Percentiles rank a stretch among this genome's conserved stretches.
Evolutionary conservation across 179 eudicot species (phyloP).

Genomic region (Spinacia oleracea): DNA sequence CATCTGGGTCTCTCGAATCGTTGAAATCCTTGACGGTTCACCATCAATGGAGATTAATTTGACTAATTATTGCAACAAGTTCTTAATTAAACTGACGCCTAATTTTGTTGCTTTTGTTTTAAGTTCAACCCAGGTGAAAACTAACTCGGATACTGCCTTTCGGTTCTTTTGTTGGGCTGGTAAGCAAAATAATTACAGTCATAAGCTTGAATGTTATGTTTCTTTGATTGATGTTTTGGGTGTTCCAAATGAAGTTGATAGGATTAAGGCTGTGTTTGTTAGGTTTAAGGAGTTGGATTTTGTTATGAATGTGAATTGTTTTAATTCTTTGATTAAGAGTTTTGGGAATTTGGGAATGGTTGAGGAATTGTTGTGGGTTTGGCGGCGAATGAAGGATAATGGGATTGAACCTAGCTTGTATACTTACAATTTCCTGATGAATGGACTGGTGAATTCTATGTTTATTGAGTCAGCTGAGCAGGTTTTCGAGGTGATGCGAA

Average conservation of each 20-base stretch:
- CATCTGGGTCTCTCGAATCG: slow-evolving; percentile 70
- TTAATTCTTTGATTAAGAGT: slow-evolving; percentile 76
- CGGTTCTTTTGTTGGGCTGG: slow-evolving; percentile 88
- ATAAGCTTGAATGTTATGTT: slow-evolving; percentile 73
- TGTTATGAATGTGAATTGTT: slow-evolving; percentile 47
- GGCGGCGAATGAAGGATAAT: slow-evolving; percentile 74
- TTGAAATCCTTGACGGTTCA: slow-evolving; percentile 52
- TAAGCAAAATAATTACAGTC: slow-evolving; percentile 71
- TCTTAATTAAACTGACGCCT: slow-evolving; percentile 70
- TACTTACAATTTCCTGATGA: slow-evolving; percentile 71
- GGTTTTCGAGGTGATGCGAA: too few species aligned
- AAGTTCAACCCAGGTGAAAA: slow-evolving; percentile 43
- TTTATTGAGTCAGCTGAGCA: too few species aligned
- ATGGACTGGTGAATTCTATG: too few species aligned
- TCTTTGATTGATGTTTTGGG: slow-evolving; percentile 58
- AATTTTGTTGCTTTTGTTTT: slow-evolving; percentile 62
- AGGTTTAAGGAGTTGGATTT: slow-evolving; percentile 50
- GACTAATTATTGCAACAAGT: slow-evolving; percentile 53
- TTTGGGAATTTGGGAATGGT: slow-evolving; percentile 86
- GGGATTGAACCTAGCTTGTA: slow-evolving; percentile 80
- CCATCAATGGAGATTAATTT: slow-evolving; percentile 56
- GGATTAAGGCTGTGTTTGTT: slow-evolving; percentile 53
- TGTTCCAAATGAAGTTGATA: slow-evolving; percentile 46
- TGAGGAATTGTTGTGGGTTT: slow-evolving; percentile 90
- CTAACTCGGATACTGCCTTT: slow-evolving; percentile 45